Evolutionary conservation across 225 moss, liverwort and hornwort species (phyloP), one percentile per base, ranked within the genome.

Genomic region (Bryum argenteum): DNA sequence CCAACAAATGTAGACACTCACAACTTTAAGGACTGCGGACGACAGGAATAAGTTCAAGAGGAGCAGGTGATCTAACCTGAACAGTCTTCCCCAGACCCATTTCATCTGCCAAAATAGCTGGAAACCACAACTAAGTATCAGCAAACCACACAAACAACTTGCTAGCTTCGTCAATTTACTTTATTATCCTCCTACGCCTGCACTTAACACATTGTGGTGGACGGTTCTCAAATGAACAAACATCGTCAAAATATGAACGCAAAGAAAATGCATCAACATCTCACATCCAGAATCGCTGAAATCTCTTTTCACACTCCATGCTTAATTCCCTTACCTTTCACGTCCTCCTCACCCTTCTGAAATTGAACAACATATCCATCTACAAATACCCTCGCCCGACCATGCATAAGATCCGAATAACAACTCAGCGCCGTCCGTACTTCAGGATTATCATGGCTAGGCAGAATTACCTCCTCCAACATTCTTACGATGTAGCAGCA

Each of bases 61-160:
- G 55, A 62, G 74, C 56, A 54, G 55, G 78, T 43, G n/a, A 63
- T 68, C 78, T 72, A 61, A 87, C 87, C 87, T 93, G 93, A 65
- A 97, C 93, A 57, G 96, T 93, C 80, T 97, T 97, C 38, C 96
- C 96, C 24, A 97, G 91, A 66, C 96, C 96, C 96, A 97, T 97
- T 81, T 97, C 96, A 76, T 97, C 93, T 52, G 96, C 96, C 70
- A 97, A 72, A 79, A 97, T 97, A 77, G 96, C 96, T 78, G 88
- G 67, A 77, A 79, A 85, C 67, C 83, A 83, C 59, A 81, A 88
- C 76, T 68, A 63, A 58, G 33, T 48, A 84, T 88, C 82, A 88
- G 81, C 75, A 75, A 58, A 87, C 81, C 78, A 57, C 45, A 78
- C 63, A 81, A 72, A 81, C 17, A 71, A 80, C 67, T 63, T 52